These are phyloP conservation scores for Cronartium ribicola DNA, from an alignment of 1,284 basidiomycete genomes.

Conservation along the genomic window DNA sequence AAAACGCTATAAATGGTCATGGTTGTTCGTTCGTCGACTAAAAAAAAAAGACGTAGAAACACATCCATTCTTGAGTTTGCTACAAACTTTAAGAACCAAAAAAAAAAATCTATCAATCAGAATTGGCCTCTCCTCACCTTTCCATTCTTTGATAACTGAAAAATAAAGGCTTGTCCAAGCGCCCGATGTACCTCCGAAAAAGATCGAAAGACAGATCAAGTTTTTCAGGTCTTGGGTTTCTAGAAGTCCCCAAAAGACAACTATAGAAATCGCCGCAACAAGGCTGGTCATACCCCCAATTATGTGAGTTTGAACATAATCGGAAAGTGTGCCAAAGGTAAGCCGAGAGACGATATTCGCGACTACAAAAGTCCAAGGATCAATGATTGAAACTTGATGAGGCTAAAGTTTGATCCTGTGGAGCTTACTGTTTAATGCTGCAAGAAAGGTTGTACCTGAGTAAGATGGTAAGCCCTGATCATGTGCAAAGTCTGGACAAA, in stretches of 20 bases:
- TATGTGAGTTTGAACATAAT: constrained; percentile 25
- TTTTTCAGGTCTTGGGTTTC: not conserved
- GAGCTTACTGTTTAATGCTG: not conserved
- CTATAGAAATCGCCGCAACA: constrained; percentile 10
- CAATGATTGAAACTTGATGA: not conserved
- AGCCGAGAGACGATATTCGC: constrained; percentile 32
- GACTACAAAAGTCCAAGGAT: not conserved
- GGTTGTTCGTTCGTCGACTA: constrained; percentile 32
- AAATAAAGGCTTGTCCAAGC: constrained; percentile 41
- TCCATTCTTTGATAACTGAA: not conserved
- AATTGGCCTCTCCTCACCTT: not conserved
- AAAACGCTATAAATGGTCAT: constrained; percentile 54
- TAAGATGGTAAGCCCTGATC: not conserved
- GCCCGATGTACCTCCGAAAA: constrained; percentile 27
- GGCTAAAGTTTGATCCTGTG: not conserved
- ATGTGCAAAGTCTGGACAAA: not conserved
- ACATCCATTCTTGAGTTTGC: too few species aligned
- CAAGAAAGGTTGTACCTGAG: not conserved
- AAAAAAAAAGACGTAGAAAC: too few species aligned
- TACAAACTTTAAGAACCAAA: too few species aligned
- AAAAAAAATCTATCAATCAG: not conserved
- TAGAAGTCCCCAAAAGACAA: constrained; percentile 33
- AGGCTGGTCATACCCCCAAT: constrained; percentile 21
- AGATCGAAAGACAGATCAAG: constrained; percentile 17
- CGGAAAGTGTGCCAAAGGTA: constrained; percentile 22